Evolutionary conservation across 768 basidiomycete species (phyloP), one percentile per base, ranked within the genome.

Genomic region (Phaeotremella fagi): DNA sequence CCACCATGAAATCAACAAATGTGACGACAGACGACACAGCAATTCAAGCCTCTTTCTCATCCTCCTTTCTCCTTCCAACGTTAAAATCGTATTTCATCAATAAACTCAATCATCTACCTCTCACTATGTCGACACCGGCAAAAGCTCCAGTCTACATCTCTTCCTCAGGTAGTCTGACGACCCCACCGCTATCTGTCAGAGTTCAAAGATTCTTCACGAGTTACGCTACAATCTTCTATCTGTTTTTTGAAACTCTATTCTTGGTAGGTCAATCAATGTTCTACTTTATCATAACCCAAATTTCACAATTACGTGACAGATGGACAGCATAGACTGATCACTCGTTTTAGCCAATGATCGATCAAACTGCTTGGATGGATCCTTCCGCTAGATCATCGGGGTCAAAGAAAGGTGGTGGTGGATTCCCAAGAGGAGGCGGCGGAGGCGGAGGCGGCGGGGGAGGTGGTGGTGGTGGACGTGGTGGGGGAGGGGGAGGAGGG

Each of bases 201-300:
- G 25, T 67, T 23, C 45, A 53, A 2, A 35, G 54, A 16, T 25
- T 36, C 15, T 41, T 48, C 7, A 26, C 45, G 2, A 50, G 52
- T n/a, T 63, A 49, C 25, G 46, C 22, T 2, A 57, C 53, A 3
- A 24, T 70, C 15, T 35, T 50, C 20, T 67, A 67, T 50, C 59
- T 70, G 12, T 70, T 65, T 55, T 48, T 59, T 5, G 63, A 64
- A 49, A 70, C 68, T 29, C 48, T 70, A 4, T 52, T 70, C 43
- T 55, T 58, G 35, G 68, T 70, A 35, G 47, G 68, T 63, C 24
- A 4, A 16, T 26, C 27, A 11, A 11, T 1, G 9, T 28, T 5
- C 22, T 49, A 16, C 44, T 16, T 20, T 44, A 9, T 35, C 33
- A 35, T 9, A 9, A n/a, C 33, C 9, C 33, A n/a, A 9, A 9